Conservation (phyloP, 2,329 filamentous ascomycete species). For the Alternaria conjuncta region DNA sequence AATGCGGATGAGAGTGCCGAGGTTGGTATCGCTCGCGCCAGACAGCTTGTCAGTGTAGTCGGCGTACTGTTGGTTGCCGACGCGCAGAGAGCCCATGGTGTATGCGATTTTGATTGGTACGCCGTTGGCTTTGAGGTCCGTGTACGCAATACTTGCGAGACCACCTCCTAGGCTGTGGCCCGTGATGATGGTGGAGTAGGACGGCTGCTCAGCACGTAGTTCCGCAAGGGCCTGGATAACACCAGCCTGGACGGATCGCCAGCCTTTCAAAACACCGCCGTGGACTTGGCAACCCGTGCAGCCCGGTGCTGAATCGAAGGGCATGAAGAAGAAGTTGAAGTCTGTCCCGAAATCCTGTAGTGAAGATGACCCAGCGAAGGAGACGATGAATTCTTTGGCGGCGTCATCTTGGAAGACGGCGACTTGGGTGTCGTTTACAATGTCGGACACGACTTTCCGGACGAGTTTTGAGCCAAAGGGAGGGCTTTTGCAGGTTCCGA, state of each 20-base stretch:
- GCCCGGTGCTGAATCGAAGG: slow-evolving; percentile 10
- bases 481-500: slow-evolving; percentile 15
- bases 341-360: slow-evolving; percentile 20
- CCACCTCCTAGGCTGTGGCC: slow-evolving; percentile 74
- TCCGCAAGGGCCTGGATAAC: slow-evolving; percentile 53
- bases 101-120: slow-evolving; percentile 14
- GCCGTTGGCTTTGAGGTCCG: slow-evolving; percentile 13
- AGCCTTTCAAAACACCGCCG: slow-evolving; percentile 63
- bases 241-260: slow-evolving; percentile 56
- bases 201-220: slow-evolving; percentile 55
- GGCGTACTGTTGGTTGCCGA: slow-evolving; percentile 64
- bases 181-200: slow-evolving; percentile 61
- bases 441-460: slow-evolving; percentile 8
- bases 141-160: slow-evolving; percentile 62
- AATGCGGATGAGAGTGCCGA: slow-evolving; percentile 64
- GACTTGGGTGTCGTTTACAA: slow-evolving; percentile 16
- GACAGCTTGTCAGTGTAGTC: slow-evolving; percentile 56
- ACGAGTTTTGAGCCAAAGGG: slow-evolving; percentile 19
- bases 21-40: slow-evolving; percentile 49
- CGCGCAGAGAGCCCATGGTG: slow-evolving; percentile 63
- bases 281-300: slow-evolving; percentile 60
- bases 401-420: slow-evolving; percentile 19
- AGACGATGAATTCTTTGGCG: slow-evolving; percentile 18
- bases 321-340: slow-evolving; percentile 14
- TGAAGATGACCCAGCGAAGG: slow-evolving; percentile 18